Conservation (phyloP, 1,284 basidiomycete species). For the Fomitopsis betulina region DNA sequence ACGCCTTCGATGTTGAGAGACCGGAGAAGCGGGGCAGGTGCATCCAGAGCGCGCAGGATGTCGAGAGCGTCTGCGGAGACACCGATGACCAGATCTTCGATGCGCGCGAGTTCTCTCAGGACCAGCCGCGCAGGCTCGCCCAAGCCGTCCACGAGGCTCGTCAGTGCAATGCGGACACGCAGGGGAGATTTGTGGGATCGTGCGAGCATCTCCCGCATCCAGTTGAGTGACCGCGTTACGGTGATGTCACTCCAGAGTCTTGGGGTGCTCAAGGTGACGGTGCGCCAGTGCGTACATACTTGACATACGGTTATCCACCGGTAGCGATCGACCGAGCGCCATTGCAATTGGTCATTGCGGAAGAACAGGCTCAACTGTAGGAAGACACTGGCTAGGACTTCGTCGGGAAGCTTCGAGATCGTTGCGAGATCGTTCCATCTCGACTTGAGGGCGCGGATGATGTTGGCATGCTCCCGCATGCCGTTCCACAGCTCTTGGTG, state of each 20-base stretch:
- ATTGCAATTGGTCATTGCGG: not conserved
- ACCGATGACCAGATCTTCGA: not conserved
- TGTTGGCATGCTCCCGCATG: not conserved
- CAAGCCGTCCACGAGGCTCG: not conserved
- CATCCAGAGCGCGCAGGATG: not conserved
- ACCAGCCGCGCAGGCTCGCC: not conserved
- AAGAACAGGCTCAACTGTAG: not conserved
- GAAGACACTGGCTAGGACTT: not conserved
- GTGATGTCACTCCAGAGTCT: not conserved
- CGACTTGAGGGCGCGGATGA: not conserved
- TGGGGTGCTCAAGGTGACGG: not conserved
- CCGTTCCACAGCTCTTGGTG: not conserved
- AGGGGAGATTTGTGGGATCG: not conserved
- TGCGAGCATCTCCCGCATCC: not conserved
- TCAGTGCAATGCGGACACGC: not conserved
- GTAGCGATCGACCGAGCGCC: not conserved
- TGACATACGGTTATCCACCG: not conserved
- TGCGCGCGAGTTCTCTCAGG: not conserved
- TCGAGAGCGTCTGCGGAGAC: not conserved
- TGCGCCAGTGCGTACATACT: not conserved
- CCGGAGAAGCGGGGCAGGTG: not conserved
- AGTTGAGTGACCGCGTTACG: not conserved
- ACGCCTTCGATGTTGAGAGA: not conserved
- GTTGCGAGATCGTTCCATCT: not conserved
- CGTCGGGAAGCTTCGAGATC: not conserved